Percentiles rank a stretch among this genome's conserved stretches.
Evolutionary conservation across 2,329 filamentous ascomycete genomes (phyloP).

Genomic region (Colletotrichum zoysiae): DNA sequence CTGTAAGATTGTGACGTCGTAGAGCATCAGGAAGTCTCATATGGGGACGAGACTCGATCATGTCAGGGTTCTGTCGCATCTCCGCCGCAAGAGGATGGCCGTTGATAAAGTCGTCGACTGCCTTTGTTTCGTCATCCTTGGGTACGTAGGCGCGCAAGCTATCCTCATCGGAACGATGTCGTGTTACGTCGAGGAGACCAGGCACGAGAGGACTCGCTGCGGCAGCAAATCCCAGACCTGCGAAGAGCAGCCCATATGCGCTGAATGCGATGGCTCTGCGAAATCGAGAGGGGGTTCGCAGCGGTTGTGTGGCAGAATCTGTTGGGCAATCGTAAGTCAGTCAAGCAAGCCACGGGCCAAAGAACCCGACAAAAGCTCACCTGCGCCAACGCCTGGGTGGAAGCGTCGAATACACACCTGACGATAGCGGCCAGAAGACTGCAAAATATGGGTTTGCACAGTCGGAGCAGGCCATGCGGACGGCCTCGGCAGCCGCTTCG

Average conservation of each 20-base stretch:
- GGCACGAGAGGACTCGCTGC: conserved; percentile 65
- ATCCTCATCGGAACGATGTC: conserved; percentile 71
- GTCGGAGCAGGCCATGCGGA: neutral
- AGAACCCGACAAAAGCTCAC: conserved; percentile 8
- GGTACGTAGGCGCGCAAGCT: conserved; percentile 76
- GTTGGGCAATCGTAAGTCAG: neutral
- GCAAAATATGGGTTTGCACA: neutral
- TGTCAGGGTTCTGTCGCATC: conserved; percentile 75
- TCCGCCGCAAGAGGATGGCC: conserved; percentile 79
- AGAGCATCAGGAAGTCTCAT: conserved; percentile 83
- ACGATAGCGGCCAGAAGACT: neutral
- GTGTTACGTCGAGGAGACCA: conserved; percentile 33
- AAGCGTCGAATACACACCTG: conserved; percentile 23
- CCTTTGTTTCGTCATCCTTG: conserved; percentile 63
- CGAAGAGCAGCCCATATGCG: conserved; percentile 55
- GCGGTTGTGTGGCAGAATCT: neutral
- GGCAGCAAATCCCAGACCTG: conserved; percentile 67
- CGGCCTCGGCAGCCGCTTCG: conserved; percentile 6
- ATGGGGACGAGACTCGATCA: conserved; percentile 84
- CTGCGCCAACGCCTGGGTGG: conserved; percentile 14
- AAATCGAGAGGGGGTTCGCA: conserved; percentile 19
- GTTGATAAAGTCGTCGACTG: conserved; percentile 80
- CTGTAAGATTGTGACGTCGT: conserved; percentile 83
- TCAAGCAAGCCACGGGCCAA: neutral
- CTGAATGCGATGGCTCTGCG: conserved; percentile 33